Conservation (phyloP, 495 filamentous ascomycete species). For the Pseudotulostoma volvatum region DNA sequence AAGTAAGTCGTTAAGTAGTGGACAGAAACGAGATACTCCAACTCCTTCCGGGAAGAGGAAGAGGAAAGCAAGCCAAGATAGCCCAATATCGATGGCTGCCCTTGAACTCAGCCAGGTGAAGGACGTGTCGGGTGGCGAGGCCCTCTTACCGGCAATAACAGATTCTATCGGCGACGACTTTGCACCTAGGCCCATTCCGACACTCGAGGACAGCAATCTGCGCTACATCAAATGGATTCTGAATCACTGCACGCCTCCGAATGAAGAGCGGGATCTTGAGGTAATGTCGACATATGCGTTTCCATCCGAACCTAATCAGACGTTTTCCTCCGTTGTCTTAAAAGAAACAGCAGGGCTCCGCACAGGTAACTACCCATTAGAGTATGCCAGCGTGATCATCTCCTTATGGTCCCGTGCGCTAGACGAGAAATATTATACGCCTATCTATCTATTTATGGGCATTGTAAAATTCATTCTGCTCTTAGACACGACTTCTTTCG, state of each 20-base stretch:
- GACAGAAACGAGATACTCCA: constrained; percentile 39
- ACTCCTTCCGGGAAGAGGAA: constrained; percentile 47
- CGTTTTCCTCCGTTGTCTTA: constrained; percentile 41
- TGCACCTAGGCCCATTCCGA: not conserved
- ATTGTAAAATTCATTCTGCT: constrained; percentile 37
- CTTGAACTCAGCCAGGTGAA: constrained; percentile 34
- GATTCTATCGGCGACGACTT: constrained; percentile 3
- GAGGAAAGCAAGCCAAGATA: constrained; percentile 36
- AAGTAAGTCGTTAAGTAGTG: constrained; percentile 31
- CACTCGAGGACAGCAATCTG: constrained; percentile 3
- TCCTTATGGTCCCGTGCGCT: constrained; percentile 47
- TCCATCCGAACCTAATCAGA: constrained; percentile 36
- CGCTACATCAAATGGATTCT: constrained; percentile 41
- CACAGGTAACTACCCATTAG: constrained; percentile 30
- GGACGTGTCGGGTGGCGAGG: constrained; percentile 10
- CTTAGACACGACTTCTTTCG: constrained; percentile 28
- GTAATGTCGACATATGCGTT: constrained; percentile 30
- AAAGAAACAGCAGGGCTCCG: constrained; percentile 31
- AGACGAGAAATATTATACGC: constrained; percentile 39
- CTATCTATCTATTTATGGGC: constrained; percentile 42
- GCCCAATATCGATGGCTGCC: constrained; percentile 27
- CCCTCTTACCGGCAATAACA: constrained; percentile 7
- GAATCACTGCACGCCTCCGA: constrained; percentile 33
- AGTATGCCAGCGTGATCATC: constrained; percentile 36
- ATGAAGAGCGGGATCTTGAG: constrained; percentile 39